phyloP scores from a whole-genome alignment of 2,329 filamentous ascomycete genomes.

The Calonectria pteridis region DNA sequence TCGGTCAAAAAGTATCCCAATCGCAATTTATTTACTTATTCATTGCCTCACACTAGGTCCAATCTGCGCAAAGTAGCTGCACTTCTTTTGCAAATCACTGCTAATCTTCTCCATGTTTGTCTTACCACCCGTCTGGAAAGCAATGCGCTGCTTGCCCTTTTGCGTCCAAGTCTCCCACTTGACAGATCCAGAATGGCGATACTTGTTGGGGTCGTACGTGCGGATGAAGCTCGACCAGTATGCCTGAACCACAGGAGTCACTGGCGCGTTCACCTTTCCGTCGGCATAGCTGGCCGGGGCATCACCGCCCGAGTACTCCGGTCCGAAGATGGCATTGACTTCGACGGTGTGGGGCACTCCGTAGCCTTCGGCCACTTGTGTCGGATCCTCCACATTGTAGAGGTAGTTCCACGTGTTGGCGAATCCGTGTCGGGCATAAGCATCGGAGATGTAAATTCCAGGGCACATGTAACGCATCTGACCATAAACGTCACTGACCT shows the following conservation, averaged over 20 bases:
- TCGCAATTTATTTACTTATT: background rate
- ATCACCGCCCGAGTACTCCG: constrained; percentile 61
- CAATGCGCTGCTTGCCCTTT: constrained; percentile 48
- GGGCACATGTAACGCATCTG: constrained; percentile 54
- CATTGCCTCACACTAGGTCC: constrained; percentile 34
- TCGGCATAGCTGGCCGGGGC: constrained; percentile 68
- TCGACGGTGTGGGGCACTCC: constrained; percentile 79
- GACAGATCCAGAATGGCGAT: constrained; percentile 48
- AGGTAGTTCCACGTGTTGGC: constrained; percentile 74
- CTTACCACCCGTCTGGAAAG: constrained; percentile 55
- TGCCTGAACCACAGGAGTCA: constrained; percentile 72
- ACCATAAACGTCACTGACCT: constrained; percentile 51
- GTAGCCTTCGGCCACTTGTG: constrained; percentile 62
- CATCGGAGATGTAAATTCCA: constrained; percentile 46
- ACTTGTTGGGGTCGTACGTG: constrained; percentile 72
- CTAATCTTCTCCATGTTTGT: constrained; percentile 55
- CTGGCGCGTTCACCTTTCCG: constrained; percentile 64
- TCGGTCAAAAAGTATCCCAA: background rate
- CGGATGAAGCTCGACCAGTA: constrained; percentile 84
- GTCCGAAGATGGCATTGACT: constrained; percentile 75
- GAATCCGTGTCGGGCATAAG: constrained; percentile 48
- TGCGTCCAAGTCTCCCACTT: constrained; percentile 57
- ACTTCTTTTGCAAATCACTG: constrained; percentile 41
- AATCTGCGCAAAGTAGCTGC: constrained; percentile 36
- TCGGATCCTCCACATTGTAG: constrained; percentile 74